phyloP scores from a whole-genome alignment of 1,284 basidiomycete species.

The Sanghuangporus weigelae region DNA sequence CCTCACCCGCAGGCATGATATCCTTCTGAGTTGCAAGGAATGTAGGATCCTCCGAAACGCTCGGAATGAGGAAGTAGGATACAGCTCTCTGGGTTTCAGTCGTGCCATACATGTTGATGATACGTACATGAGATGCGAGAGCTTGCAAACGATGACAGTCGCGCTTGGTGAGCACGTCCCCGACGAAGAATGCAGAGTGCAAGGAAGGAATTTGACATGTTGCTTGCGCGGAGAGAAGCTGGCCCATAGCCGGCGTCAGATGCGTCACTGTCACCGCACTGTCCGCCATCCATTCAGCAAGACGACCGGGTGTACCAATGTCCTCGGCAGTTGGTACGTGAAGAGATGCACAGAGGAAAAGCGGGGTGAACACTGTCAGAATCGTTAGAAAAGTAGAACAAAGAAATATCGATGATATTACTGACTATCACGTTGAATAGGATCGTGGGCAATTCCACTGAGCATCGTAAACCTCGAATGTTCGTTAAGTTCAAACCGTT shows the following conservation, averaged over 20 bases:
- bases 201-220: constrained; percentile 86
- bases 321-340: constrained; percentile 97
- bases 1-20: constrained; percentile 95
- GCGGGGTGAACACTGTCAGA: constrained; percentile 87
- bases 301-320: constrained; percentile 93
- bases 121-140: constrained; percentile 87
- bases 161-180: constrained; percentile 98
- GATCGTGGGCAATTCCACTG: constrained; percentile 98
- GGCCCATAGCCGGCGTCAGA: constrained; percentile 98
- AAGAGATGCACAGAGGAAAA: constrained; percentile 95
- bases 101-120: constrained; percentile 99
- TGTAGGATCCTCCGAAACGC: constrained; percentile 78
- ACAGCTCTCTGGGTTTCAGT: constrained; percentile 99
- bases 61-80: constrained; percentile 93
- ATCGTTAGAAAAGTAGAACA: constrained; percentile 2
- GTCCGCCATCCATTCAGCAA: constrained; percentile 99
- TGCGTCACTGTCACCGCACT: constrained; percentile 91
- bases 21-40: constrained; percentile 96
- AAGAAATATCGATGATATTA: neutral
- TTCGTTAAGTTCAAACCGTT: constrained; percentile 75
- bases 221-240: constrained; percentile 95
- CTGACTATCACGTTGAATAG: constrained; percentile 97
- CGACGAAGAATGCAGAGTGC: constrained; percentile 94
- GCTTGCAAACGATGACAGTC: constrained; percentile 95
- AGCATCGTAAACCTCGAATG: constrained; percentile 96